Evolutionary conservation across 495 filamentous ascomycete species (phyloP), one percentile per base, ranked within the genome.

Genomic region (Cetradonia linearis): DNA sequence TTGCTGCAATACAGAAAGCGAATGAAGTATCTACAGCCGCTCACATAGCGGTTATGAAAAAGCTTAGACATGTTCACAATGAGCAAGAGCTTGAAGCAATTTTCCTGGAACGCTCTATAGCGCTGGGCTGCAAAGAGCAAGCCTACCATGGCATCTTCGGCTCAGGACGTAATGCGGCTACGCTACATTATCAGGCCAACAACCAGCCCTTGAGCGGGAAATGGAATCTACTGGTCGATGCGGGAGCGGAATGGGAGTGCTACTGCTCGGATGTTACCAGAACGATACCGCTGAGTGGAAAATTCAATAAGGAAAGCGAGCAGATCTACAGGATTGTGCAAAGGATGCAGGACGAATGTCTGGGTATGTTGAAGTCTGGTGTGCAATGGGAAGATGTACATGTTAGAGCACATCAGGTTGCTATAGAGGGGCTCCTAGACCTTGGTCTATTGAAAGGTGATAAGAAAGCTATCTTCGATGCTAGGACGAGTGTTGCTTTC

Each of bases 181-280:
- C 85, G 0, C 75, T 96, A n/a, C 92, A 97, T 71, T 97, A 97
- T 70, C 75, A 79, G 8, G 77, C 77, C 30, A 97, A 97, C 68
- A 75, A 93, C 66, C 78, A 86, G 62, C 72, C 82, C 6, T 77
- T 96, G 38, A 67, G 73, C 5, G 81, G 81, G 3, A 76, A 79
- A 55, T 84, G 90, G 67, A 74, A 92, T 20, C 76, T 95, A 30
- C 84, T 88, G 60, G 75, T 96, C 9, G 92, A 97, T 69, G 92
- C 91, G 1, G 91, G 88, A 7, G 81, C 83, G 37, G 92, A 96
- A 69, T 94, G 81, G 79, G 72, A 84, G 14, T 89, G 87, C 70
- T 97, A 97, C 67, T 89, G 89, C n/a, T 84, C 83, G 55, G 91
- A 96, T 65, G 81, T 97, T 38, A 97, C 92, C 0, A 81, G 92